Evolutionary conservation across 1,139 yeast genomes (phyloP).

Genomic region (Pneumocystis jirovecii): DNA sequence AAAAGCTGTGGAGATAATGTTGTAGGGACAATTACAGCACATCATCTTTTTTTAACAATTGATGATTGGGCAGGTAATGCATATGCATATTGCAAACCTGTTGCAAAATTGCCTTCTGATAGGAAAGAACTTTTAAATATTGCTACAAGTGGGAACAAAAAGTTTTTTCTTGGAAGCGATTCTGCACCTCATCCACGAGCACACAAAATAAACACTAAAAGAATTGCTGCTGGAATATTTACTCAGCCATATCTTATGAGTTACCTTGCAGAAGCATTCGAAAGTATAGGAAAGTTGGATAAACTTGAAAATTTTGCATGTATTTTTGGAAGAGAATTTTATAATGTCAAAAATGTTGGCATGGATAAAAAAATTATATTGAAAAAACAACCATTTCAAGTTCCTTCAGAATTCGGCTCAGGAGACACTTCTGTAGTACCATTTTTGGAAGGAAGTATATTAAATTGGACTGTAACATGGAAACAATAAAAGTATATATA

Average conservation of each 20-base stretch:
- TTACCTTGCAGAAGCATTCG: slow-evolving; percentile 79
- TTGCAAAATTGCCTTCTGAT: slow-evolving; percentile 82
- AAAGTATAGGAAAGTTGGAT: slow-evolving; percentile 44
- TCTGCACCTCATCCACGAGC: slow-evolving; percentile 90
- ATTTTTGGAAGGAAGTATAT: slow-evolving; percentile 67
- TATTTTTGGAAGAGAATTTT: slow-evolving; percentile 57
- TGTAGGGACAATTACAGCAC: slow-evolving; percentile 91
- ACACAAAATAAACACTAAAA: slow-evolving; percentile 50
- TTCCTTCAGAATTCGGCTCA: slow-evolving; percentile 44
- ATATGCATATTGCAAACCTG: slow-evolving; percentile 91
- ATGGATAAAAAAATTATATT: slow-evolving; percentile 35
- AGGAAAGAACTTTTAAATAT: slow-evolving; percentile 67
- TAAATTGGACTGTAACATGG: slow-evolving; percentile 75
- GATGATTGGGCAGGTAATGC: slow-evolving; percentile 97
- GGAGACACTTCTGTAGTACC: slow-evolving; percentile 56
- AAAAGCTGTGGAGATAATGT: slow-evolving; percentile 57
- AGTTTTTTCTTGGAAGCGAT: slow-evolving; percentile 92
- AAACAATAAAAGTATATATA: slow-evolving; percentile 10
- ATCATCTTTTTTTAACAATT: slow-evolving; percentile 72
- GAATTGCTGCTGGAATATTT: slow-evolving; percentile 80
- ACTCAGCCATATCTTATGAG: slow-evolving; percentile 74
- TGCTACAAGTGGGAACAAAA: slow-evolving; percentile 82
- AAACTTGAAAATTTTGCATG: slow-evolving; percentile 60
- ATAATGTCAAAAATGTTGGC: slow-evolving; percentile 31
- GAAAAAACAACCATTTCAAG: slow-evolving; percentile 35